Evolutionary conservation across 345 rosid species (phyloP), one percentile per base, ranked within the genome.

Genomic region (Salix suchowensis): DNA sequence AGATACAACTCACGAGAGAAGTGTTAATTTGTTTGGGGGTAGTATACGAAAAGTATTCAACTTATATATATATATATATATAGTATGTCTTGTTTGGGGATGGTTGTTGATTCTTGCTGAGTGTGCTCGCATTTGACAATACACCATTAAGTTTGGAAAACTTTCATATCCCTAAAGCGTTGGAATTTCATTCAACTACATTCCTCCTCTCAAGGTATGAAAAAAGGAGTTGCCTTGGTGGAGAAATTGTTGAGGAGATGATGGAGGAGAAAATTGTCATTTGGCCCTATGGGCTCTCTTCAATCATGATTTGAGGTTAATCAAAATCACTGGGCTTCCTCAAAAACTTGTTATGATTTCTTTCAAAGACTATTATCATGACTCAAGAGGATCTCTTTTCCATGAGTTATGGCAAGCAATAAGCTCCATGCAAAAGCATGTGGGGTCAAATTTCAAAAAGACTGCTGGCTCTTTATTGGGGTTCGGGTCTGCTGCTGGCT

Each of bases 41-140:
- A 28, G 39, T 76, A 46, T 65, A 42, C 74, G 54, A 69, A 81
- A 68, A 65, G 52, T 74, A 60, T 80, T 77, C 30, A 50, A 52
- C 73, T 74, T 76, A n/a, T 55, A 55, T 55, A 21, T 55, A 30
- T 30, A n/a, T 10, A 39, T 34, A 32, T 40, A 40, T 5, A 69
- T 23, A 65, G 62, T 54, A 28, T 62, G 54, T 73, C 64, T 65
- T 50, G 68, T 36, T 46, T 61, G 77, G 71, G 42, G 52, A 67
- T 61, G 21, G 4, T 48, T 68, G 21, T 48, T 65, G 67, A 76
- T 72, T 79, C 66, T 54, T 58, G 75, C 74, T 67, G 24, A 12
- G 69, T 36, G 26, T 62, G 18, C 34, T 52, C 23, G 58, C 73
- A 70, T 48, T 52, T 24, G 72, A 58, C 64, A 58, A 74, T 67